Evolutionary conservation across 352 stramenopile genomes (phyloP), one percentile per base, ranked within the genome.

Genomic region (Phytophthora vignae): DNA sequence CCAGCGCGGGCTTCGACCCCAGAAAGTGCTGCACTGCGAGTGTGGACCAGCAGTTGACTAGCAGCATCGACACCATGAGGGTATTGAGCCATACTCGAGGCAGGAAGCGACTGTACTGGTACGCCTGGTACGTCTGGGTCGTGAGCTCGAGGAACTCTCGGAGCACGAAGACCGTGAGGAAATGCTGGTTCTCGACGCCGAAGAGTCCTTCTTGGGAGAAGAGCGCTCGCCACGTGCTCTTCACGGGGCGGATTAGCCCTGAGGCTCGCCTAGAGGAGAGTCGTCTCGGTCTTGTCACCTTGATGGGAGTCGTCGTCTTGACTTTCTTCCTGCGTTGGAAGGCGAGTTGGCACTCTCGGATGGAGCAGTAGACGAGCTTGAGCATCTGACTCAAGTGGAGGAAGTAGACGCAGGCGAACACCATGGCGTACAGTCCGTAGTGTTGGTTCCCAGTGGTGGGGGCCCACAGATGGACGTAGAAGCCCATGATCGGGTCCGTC

Each of bases 11-110:
- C 9, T 60, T 60, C 3, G 19, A 21, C 14, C 55, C 48, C 5
- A 69, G 15, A 46, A 92, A 75, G 36, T 88, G 75, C 63, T 89
- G 78, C 3, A 77, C 60, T 27, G 82, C 73, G 22, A 85, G 75
- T 14, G 79, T 90, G 14, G 71, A 77, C 82, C 84, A 92, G 67
- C 74, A 83, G 49, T 87, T 85, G 49, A 53, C 5, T 14, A 75
- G 21, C 15, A 82, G 14, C 21, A 82, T 38, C 0, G 27, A n/a
- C 12, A 73, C 75, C 8, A 72, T 60, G 3, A 77, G 21, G 2
- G 55, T 55, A 21, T 79, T 76, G 44, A 80, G 64, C 60, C 60
- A 73, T 4, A 66, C 53, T 1, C 55, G 58, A 17, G 63, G 40
- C 12, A 76, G 42, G 17, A 66, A 58, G 14, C 33, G 42, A 21